These are phyloP conservation scores for Coemansia asiatica DNA, from an alignment of 192 early-diverging fungal genomes.

Conservation along the genomic window DNA sequence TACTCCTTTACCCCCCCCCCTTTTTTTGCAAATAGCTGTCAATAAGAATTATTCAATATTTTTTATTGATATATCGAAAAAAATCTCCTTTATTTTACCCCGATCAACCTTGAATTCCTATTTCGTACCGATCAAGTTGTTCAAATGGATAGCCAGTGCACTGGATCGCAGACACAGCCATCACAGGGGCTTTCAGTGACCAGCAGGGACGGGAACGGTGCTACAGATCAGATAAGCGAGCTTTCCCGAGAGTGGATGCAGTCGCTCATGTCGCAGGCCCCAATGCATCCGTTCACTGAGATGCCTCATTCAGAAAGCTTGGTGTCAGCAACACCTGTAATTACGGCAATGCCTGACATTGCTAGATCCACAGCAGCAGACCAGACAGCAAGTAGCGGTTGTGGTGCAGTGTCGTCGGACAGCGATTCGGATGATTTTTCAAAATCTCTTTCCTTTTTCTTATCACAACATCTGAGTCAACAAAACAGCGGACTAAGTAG, in stretches of 20 bases:
- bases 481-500: background rate
- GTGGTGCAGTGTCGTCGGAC: constrained; percentile 18
- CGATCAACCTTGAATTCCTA: background rate
- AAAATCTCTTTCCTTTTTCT: constrained; percentile 34
- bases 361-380: background rate
- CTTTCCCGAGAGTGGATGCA: constrained; percentile 34
- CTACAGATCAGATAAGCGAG: background rate
- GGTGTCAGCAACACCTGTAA: background rate
- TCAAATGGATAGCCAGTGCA: background rate
- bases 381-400: background rate
- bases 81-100: background rate
- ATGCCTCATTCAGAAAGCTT: constrained; percentile 1
- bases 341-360: background rate
- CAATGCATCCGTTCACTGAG: constrained; percentile 13
- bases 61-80: background rate
- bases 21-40: no score
- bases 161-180: background rate
- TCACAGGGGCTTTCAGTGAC: background rate
- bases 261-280: constrained; percentile 15
- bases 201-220: background rate
- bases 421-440: constrained; percentile 47
- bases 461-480: constrained; percentile 33
- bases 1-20: background rate
- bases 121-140: background rate
- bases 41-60: no score